phyloP scores from a whole-genome alignment of 805 yeast species.

The Yarrowia sp. region DNA sequence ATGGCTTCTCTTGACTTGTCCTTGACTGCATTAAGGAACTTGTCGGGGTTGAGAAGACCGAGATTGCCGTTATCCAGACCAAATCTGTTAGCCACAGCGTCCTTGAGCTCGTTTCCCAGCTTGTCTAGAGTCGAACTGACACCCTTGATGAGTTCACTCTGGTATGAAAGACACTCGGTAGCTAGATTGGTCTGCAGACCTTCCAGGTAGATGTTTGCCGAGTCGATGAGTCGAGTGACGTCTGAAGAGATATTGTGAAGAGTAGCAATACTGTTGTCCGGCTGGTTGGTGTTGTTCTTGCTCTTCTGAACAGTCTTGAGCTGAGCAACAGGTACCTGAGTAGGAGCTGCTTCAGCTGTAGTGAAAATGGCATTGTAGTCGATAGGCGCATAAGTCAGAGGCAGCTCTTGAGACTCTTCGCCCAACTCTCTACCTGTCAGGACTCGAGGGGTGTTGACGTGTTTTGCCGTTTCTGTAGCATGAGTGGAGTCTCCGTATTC shows the following conservation, averaged over 20 bases:
- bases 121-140: neutral
- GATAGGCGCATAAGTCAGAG: neutral
- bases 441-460: neutral
- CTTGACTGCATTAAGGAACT: neutral
- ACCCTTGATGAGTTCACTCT: neutral
- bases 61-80: neutral
- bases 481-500: too few species aligned
- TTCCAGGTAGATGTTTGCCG: constrained; percentile 18
- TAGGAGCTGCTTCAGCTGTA: neutral
- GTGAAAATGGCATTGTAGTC: constrained; percentile 14
- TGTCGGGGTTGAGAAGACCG: neutral
- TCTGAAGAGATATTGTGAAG: constrained; percentile 9
- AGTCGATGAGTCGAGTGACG: neutral
- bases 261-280: neutral
- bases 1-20: neutral
- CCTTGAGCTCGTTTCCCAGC: neutral
- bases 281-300: too few species aligned
- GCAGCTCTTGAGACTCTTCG: neutral
- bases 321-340: neutral
- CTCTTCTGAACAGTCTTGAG: neutral
- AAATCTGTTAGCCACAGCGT: neutral
- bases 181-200: constrained; percentile 15
- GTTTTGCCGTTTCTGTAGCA: neutral
- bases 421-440: neutral
- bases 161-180: constrained; percentile 3